Percentiles rank a stretch among this genome's conserved stretches.
phyloP scores from a whole-genome alignment of 495 filamentous ascomycete genomes.

The Pseudotulostoma volvatum region DNA sequence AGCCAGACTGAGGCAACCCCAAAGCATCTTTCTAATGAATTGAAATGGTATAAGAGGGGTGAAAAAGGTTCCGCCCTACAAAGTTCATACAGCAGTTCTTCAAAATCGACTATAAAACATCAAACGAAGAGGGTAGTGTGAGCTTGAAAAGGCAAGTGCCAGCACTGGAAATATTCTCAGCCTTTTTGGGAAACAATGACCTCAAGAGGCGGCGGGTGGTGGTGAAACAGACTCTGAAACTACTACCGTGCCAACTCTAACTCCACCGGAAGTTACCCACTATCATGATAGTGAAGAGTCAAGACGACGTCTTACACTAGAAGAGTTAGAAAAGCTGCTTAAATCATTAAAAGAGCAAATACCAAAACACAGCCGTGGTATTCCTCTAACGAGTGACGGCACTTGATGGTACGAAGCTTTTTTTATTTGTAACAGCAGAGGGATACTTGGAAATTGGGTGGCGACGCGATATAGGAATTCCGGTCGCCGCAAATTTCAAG shows the following conservation, averaged over 20 bases:
- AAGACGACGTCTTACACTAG: not conserved
- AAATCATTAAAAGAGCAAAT: not conserved
- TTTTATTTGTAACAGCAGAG: not conserved
- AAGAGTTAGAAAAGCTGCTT: not conserved
- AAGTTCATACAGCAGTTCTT: not conserved
- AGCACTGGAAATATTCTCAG: not conserved
- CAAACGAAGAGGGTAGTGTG: not conserved
- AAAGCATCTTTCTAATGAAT: not conserved
- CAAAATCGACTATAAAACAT: not conserved
- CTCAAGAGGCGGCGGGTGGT: not conserved
- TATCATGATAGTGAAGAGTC: not conserved
- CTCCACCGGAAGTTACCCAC: not conserved
- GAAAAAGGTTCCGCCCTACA: not conserved
- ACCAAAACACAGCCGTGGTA: not conserved
- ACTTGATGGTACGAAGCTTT: not conserved
- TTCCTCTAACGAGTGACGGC: not conserved
- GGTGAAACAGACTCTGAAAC: not conserved
- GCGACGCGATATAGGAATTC: not conserved
- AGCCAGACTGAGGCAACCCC: not conserved
- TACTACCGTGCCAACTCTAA: too few species aligned
- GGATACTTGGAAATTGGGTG: not conserved
- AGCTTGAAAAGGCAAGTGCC: not conserved
- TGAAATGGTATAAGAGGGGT: not conserved
- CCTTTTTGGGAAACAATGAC: not conserved
- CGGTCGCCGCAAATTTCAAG: not conserved